Conservation (phyloP, 1,284 basidiomycete genomes). For the Inonotus obliquus region DNA sequence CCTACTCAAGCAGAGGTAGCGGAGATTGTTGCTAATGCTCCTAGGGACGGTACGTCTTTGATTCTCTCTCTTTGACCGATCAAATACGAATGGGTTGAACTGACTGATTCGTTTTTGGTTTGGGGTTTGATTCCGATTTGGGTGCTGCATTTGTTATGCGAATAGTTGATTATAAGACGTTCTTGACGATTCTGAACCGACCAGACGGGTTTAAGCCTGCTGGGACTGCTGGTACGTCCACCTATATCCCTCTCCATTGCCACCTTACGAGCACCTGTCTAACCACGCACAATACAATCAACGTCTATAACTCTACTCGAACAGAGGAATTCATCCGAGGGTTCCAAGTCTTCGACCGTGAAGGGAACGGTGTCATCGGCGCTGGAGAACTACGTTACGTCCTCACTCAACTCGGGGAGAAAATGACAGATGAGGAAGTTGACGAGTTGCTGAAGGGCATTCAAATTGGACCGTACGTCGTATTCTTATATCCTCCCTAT, state of each 20-base stretch:
- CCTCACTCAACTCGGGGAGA: slow-evolving; percentile 93
- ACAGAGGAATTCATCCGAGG: slow-evolving; percentile 98
- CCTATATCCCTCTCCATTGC: neutral
- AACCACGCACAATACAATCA: neutral
- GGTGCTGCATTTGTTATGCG: too few species aligned
- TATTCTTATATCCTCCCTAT: neutral
- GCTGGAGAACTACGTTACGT: slow-evolving; percentile 92
- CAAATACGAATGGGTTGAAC: neutral
- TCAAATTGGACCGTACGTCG: slow-evolving; percentile 75
- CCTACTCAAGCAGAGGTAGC: slow-evolving; percentile 96
- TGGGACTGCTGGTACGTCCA: slow-evolving; percentile 73
- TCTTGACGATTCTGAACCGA: slow-evolving; percentile 88
- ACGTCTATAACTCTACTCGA: slow-evolving; percentile 1
- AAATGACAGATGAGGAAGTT: slow-evolving; percentile 97
- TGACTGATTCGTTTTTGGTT: neutral
- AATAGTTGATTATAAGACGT: slow-evolving; percentile 89
- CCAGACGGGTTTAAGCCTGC: slow-evolving; percentile 97
- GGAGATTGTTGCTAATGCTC: slow-evolving; percentile 71
- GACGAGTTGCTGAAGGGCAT: slow-evolving; percentile 97
- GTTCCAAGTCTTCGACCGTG: slow-evolving; percentile 99
- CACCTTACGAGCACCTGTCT: neutral
- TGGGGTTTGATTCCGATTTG: slow-evolving; percentile 9
- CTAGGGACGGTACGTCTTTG: slow-evolving; percentile 64
- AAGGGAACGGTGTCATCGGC: slow-evolving; percentile 95
- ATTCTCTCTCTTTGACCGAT: neutral